These are phyloP conservation scores for Metarhizium guizhouense DNA, from an alignment of 2,329 filamentous ascomycete species.

Conservation along the genomic window DNA sequence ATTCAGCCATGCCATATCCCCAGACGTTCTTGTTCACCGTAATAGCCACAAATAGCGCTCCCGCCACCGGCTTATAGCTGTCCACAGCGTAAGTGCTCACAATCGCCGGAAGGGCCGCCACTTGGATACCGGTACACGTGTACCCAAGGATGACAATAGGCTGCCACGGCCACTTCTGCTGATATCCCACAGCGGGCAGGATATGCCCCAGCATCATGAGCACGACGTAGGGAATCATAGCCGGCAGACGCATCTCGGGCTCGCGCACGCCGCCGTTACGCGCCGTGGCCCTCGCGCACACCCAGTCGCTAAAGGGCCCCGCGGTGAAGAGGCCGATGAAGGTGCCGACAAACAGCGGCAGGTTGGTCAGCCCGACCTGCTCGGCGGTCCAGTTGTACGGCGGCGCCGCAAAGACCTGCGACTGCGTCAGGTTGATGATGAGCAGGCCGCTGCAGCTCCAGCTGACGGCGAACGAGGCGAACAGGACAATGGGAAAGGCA, in stretches of 20 bases:
- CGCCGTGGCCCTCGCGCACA: background rate
- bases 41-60: background rate
- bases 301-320: background rate
- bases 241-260: background rate
- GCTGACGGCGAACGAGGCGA: background rate
- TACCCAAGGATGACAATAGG: background rate
- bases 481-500: background rate
- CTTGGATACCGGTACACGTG: background rate
- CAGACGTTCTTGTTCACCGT: background rate
- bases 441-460: background rate
- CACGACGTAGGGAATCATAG: background rate
- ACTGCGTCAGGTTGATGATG: background rate
- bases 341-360: background rate
- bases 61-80: background rate
- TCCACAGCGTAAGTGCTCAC: background rate
- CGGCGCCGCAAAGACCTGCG: background rate
- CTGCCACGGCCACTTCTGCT: background rate
- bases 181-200: background rate
- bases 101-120: background rate
- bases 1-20: background rate
- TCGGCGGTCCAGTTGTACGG: background rate
- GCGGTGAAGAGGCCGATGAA: background rate
- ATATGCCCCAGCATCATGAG: background rate
- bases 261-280: background rate
- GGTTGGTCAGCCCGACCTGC: background rate